Evolutionary conservation across 331 rosid genomes (phyloP), one percentile per base, ranked within the genome.

Genomic region (Spiraea crenata): DNA sequence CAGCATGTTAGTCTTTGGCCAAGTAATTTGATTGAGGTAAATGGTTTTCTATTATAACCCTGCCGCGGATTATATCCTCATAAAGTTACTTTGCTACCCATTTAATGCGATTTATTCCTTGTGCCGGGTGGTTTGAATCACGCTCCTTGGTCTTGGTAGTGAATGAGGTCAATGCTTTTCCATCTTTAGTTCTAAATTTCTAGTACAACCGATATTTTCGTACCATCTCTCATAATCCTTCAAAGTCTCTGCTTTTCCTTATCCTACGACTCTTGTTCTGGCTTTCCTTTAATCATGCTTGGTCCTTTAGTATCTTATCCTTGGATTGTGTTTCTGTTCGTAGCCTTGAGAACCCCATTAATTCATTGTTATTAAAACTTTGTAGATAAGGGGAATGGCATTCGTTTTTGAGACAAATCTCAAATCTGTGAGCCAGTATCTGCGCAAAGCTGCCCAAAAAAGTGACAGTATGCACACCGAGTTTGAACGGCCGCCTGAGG

Each of bases 11-110:
- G 79, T 65, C 89, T 89, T 71, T 31, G 77, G 72, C 63, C 84
- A 42, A 79, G 87, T 76, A 74, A 85, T 76, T 72, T 89, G 77
- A 89, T 92, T 17, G 85, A 89, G 98, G 98, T 92, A 84, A 73
- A 50, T 64, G 35, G 70, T 61, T 60, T 80, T 68, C 51, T 39
- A 31, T 60, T 38, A 17, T 55, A n/a, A 5, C 46, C 20, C 38
- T 35, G 2, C 14, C 34, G 2, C 54, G 20, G 9, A 45, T 57
- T 15, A 57, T 20, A 57, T 31, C 57, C 15, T 17, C 15, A 25
- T 25, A 25, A 25, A 15, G 54, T 49, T 49, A 49, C 19, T 15
- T 49, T 25, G 1, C 31, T 25, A 25, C 31, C 31, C 31, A 25
- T 25, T 25, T 14, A 49, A 16, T 49, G 6, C 17, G 14, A 4